Percentiles rank a stretch among this genome's conserved stretches.
phyloP scores from a whole-genome alignment of 495 filamentous ascomycete genomes.

The Chaetomium fimeti region DNA sequence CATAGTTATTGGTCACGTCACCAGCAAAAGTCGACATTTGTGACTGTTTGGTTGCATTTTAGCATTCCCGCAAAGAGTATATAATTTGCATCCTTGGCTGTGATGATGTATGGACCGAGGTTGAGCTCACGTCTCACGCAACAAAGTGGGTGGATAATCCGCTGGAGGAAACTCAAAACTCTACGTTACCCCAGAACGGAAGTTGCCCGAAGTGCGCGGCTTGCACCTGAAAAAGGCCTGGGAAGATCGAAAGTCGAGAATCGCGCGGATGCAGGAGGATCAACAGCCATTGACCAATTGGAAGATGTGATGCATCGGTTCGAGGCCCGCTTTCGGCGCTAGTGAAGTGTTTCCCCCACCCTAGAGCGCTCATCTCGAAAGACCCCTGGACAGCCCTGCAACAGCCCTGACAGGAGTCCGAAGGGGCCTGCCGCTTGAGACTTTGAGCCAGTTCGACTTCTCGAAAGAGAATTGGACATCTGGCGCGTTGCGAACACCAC shows the following conservation, averaged over 20 bases:
- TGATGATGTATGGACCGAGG: too few relatives aligned
- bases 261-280: neutral
- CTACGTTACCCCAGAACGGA: too few relatives aligned
- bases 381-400: neutral
- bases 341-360: neutral
- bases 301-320: neutral
- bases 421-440: neutral
- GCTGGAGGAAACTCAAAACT: too few relatives aligned
- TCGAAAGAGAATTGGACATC: neutral
- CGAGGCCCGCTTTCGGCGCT: neutral
- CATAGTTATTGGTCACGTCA: too few relatives aligned
- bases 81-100: too few relatives aligned
- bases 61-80: too few relatives aligned
- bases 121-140: too few relatives aligned
- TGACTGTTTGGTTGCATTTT: too few relatives aligned
- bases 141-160: too few relatives aligned
- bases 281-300: conserved; percentile 8
- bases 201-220: neutral
- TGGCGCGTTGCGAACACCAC: neutral
- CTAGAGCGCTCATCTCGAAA: conserved; percentile 1
- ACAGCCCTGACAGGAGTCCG: neutral
- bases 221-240: neutral
- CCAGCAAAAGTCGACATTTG: too few relatives aligned
- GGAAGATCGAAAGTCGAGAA: neutral
- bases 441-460: neutral